phyloP scores from a whole-genome alignment of 2,329 filamentous ascomycete genomes.

The Pochonia chlamydosporia region DNA sequence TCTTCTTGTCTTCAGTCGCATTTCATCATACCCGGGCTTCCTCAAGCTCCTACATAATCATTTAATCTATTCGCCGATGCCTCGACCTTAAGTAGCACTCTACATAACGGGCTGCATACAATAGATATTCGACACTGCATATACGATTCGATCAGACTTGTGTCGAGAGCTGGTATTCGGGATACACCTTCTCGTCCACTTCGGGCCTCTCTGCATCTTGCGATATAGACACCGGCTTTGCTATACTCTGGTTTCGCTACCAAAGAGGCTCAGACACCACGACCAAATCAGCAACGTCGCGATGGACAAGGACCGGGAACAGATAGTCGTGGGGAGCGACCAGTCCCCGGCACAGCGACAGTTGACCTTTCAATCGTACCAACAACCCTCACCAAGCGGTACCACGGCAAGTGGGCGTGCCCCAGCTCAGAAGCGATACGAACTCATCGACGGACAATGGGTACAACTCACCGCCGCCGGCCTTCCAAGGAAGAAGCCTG shows the following conservation, averaged over 20 bases:
- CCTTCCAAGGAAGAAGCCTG: constrained; percentile 57
- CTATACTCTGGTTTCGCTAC: neutral
- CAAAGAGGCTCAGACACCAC: too few relatives aligned
- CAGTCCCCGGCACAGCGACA: constrained; percentile 17
- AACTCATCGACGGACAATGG: constrained; percentile 31
- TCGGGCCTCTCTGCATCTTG: too few relatives aligned
- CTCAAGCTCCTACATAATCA: neutral
- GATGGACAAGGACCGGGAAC: constrained; percentile 34
- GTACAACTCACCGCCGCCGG: constrained; percentile 52
- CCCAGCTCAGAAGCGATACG: constrained; percentile 24
- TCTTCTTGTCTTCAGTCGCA: neutral
- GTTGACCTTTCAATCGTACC: constrained; percentile 21
- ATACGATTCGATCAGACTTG: too few relatives aligned
- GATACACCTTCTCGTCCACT: too few relatives aligned
- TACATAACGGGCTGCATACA: neutral
- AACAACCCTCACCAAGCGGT: constrained; percentile 20
- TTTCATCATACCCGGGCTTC: neutral
- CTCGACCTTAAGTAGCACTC: neutral
- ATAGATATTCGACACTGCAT: neutral
- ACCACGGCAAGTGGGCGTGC: constrained; percentile 14
- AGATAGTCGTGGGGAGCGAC: constrained; percentile 42
- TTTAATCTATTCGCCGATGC: neutral
- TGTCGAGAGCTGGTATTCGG: too few relatives aligned
- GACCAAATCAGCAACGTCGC: constrained; percentile 10
- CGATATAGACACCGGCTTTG: neutral